Evolutionary conservation across 2,329 filamentous ascomycete species (phyloP).

Genomic region (Mollisiaceae sp.): DNA sequence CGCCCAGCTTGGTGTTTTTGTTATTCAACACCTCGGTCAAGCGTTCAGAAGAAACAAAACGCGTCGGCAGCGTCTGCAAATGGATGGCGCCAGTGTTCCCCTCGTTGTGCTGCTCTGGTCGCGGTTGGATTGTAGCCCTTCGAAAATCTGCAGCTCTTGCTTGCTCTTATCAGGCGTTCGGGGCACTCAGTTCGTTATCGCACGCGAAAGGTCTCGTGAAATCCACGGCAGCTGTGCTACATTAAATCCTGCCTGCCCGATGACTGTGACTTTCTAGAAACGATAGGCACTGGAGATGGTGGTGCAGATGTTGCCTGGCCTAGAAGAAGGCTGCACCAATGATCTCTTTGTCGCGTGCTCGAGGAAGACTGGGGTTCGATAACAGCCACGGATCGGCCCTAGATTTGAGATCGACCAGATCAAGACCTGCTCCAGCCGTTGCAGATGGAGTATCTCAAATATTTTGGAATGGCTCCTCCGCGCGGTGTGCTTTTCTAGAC

Average conservation of each 20-base stretch:
- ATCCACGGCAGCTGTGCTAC: slow-evolving; percentile 13
- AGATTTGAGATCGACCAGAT: slow-evolving; percentile 17
- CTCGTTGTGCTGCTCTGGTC: not conserved
- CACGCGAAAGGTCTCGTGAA: slow-evolving; percentile 22
- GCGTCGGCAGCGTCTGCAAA: slow-evolving; percentile 21
- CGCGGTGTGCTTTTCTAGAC: not conserved
- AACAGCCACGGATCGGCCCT: slow-evolving; percentile 10
- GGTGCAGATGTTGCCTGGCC: slow-evolving; percentile 25
- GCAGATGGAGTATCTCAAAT: not conserved
- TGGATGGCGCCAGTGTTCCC: slow-evolving; percentile 14
- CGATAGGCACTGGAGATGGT: slow-evolving; percentile 14
- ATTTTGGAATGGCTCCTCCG: not conserved
- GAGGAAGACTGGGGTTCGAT: slow-evolving; percentile 11
- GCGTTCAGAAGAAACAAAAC: slow-evolving; percentile 18
- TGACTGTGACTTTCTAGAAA: slow-evolving; percentile 11
- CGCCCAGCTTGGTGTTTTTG: slow-evolving; percentile 38
- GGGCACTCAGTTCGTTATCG: slow-evolving; percentile 21
- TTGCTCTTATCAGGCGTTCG: slow-evolving; percentile 25
- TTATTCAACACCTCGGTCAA: slow-evolving; percentile 16
- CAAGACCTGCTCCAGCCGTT: not conserved
- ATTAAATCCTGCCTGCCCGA: slow-evolving; percentile 11
- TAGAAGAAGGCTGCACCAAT: slow-evolving; percentile 31
- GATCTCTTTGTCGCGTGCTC: slow-evolving; percentile 28
- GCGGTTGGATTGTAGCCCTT: slow-evolving; percentile 8
- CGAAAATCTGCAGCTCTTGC: slow-evolving; percentile 11